Percentiles rank a stretch among this genome's conserved stretches.
Conservation (phyloP, 2,329 filamentous ascomycete species). For the Verticillium albo-atrum region DNA sequence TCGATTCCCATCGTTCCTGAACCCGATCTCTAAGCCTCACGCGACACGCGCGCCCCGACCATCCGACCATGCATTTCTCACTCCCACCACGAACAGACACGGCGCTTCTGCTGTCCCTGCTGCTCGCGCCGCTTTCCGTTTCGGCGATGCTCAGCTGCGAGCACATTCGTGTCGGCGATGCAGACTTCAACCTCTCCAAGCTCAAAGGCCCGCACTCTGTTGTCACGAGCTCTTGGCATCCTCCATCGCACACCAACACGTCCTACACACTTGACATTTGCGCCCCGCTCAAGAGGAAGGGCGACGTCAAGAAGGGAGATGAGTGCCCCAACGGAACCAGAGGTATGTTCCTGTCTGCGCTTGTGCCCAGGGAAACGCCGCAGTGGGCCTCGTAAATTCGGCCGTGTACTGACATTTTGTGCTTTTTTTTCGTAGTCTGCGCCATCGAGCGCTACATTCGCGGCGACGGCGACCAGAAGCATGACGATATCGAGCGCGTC, state of each 20-base stretch:
- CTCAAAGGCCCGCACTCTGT: constrained; percentile 67
- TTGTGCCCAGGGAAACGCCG: neutral
- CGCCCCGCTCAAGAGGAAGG: constrained; percentile 57
- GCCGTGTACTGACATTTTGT: neutral
- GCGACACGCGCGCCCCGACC: constrained; percentile 7
- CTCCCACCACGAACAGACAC: constrained; percentile 24
- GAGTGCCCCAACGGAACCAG: constrained; percentile 67
- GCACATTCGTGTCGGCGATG: constrained; percentile 52
- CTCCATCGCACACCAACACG: constrained; percentile 59
- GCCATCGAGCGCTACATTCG: constrained; percentile 60
- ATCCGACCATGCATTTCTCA: constrained; percentile 9
- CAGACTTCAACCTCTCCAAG: constrained; percentile 59
- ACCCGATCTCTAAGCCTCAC: constrained; percentile 9
- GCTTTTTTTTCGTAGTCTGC: constrained; percentile 55
- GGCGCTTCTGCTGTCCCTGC: constrained; percentile 29
- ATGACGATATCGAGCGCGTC: constrained; percentile 48
- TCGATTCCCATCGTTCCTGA: neutral
- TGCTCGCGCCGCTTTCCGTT: constrained; percentile 29
- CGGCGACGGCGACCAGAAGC: constrained; percentile 37
- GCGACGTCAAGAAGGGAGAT: constrained; percentile 47
- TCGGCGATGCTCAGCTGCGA: constrained; percentile 57
- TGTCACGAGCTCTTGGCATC: constrained; percentile 50
- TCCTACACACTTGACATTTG: constrained; percentile 83
- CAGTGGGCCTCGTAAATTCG: too few species aligned
- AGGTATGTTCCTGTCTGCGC: constrained; percentile 37